Percentiles rank a stretch among this genome's conserved stretches.
Conservation (phyloP, 345 rosid species). For the Lepidium didymum region DNA sequence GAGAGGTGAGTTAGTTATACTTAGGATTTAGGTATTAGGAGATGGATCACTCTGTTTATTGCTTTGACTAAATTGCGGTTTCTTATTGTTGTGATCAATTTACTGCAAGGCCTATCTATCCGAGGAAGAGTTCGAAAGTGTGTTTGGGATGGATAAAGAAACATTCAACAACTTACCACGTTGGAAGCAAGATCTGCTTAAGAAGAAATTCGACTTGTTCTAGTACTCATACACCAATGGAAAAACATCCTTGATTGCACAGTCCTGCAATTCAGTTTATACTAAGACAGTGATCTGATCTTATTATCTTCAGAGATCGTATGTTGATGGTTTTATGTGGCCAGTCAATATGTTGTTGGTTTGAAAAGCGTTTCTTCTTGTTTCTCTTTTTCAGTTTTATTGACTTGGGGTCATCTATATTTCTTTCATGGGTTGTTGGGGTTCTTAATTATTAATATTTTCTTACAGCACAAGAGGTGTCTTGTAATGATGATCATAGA, state of each 20-base stretch:
- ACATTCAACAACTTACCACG: slow-evolving; percentile 74
- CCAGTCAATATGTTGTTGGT: slow-evolving; percentile 8
- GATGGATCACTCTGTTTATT: neutral
- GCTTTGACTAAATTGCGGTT: neutral
- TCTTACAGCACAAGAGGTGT: neutral
- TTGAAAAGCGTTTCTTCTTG: slow-evolving; percentile 13
- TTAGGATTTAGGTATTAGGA: neutral
- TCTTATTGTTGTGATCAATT: slow-evolving; percentile 1
- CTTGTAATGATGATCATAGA: neutral
- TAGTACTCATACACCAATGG: slow-evolving; percentile 26
- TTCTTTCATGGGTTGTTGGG: slow-evolving; percentile 10
- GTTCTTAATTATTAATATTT: slow-evolving; percentile 5
- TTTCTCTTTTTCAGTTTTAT: slow-evolving; percentile 9
- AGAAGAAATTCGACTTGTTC: slow-evolving; percentile 80
- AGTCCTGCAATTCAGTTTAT: neutral
- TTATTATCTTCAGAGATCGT: neutral
- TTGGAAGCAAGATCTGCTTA: slow-evolving; percentile 96
- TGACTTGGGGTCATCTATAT: slow-evolving; percentile 4
- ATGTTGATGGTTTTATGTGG: slow-evolving; percentile 2
- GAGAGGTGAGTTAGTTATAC: slow-evolving; percentile 69
- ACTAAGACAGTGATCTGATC: slow-evolving; percentile 1
- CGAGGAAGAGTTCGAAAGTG: slow-evolving; percentile 65
- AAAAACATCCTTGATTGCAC: neutral
- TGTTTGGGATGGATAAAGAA: slow-evolving; percentile 71
- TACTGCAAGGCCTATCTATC: slow-evolving; percentile 67